phyloP scores from a whole-genome alignment of 2,329 filamentous ascomycete species.

The Arthrobotrys conoides region DNA sequence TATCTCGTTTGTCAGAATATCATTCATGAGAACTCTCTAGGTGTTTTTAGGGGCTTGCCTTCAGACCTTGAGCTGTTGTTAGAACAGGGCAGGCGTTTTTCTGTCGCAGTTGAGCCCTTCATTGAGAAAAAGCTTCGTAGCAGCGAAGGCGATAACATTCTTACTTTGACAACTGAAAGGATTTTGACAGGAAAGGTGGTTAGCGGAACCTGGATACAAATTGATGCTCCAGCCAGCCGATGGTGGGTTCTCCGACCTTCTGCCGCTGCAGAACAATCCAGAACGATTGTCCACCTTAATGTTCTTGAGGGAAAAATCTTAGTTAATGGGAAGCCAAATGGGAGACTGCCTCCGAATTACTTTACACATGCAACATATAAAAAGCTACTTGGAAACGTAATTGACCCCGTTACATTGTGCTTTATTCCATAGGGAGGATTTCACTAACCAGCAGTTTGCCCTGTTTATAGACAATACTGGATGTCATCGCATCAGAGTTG shows the following conservation, averaged over 20 bases:
- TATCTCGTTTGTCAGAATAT: conserved; percentile 31
- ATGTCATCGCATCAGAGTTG: conserved; percentile 65
- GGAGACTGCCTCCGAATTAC: conserved; percentile 70
- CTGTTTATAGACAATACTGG: conserved; percentile 62
- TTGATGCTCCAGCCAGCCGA: conserved; percentile 30
- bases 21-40: conserved; percentile 42
- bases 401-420: too few relatives aligned
- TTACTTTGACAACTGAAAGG: background rate
- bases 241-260: conserved; percentile 61
- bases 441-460: background rate
- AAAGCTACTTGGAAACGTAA: conserved; percentile 69
- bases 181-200: background rate
- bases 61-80: conserved; percentile 4
- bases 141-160: background rate
- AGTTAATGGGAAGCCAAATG: conserved; percentile 70
- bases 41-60: background rate
- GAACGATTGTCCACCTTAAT: conserved; percentile 68
- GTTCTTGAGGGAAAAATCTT: conserved; percentile 71
- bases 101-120: background rate
- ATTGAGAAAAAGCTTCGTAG: background rate
- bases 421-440: background rate
- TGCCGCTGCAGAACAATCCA: conserved; percentile 63
- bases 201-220: conserved; percentile 4
- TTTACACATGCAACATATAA: conserved; percentile 67
- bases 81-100: conserved; percentile 20